These are phyloP conservation scores for Fistulinella prunicolor DNA, from an alignment of 768 basidiomycete genomes.

Conservation along the genomic window DNA sequence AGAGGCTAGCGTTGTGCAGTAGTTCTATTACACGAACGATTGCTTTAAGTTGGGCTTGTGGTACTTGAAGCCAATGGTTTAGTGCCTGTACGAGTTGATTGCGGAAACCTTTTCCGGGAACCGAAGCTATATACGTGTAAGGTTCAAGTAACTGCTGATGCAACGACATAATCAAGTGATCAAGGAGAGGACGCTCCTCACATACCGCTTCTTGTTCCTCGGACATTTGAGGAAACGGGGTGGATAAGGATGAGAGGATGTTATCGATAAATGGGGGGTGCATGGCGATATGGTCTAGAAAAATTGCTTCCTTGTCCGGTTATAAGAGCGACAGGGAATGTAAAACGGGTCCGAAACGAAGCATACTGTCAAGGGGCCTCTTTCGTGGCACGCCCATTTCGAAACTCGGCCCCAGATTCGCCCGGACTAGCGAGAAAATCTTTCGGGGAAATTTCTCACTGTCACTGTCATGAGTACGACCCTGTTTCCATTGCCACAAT, in stretches of 20 bases:
- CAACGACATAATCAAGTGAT: neutral
- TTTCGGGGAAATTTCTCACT: slow-evolving; percentile 1
- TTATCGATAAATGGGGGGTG: slow-evolving; percentile 39
- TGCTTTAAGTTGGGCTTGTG: slow-evolving; percentile 60
- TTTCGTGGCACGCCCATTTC: slow-evolving; percentile 4
- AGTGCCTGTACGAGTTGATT: slow-evolving; percentile 86
- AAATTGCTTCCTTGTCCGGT: neutral
- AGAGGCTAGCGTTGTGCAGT: slow-evolving; percentile 89
- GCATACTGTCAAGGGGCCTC: neutral
- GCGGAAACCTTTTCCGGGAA: slow-evolving; percentile 91
- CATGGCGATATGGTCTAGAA: slow-evolving; percentile 9
- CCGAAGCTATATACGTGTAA: slow-evolving; percentile 77
- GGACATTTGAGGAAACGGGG: slow-evolving; percentile 23
- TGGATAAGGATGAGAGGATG: slow-evolving; percentile 30
- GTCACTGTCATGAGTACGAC: slow-evolving; percentile 11
- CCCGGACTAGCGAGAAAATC: slow-evolving; percentile 1
- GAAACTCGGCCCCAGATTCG: slow-evolving; percentile 1
- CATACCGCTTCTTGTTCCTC: slow-evolving; percentile 27
- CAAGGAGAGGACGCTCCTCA: neutral
- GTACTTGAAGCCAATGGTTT: slow-evolving; percentile 89
- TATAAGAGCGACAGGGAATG: slow-evolving; percentile 12
- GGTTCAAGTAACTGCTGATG: slow-evolving; percentile 72
- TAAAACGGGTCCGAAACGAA: slow-evolving; percentile 11
- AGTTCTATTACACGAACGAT: slow-evolving; percentile 83
- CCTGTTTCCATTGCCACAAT: slow-evolving; percentile 8